phyloP scores from a whole-genome alignment of 2,329 filamentous ascomycete genomes.

The Cladosporium sp. region DNA sequence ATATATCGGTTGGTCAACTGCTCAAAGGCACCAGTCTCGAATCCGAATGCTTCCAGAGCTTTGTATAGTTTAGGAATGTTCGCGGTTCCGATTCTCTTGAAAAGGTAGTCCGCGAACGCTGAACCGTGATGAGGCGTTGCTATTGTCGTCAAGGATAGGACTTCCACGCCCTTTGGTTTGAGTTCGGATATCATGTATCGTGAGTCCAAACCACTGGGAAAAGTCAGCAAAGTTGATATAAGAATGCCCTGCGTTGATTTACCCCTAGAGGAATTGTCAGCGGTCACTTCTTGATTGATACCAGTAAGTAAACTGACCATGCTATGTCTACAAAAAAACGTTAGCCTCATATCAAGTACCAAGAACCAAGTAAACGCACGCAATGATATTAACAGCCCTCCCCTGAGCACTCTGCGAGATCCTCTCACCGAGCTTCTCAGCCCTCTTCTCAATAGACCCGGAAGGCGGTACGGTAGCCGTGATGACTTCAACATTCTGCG shows the following conservation, averaged over 20 bases:
- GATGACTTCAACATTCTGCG: slow-evolving; percentile 57
- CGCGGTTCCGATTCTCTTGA: slow-evolving; percentile 52
- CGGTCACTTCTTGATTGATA: background rate
- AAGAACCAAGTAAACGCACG: slow-evolving; percentile 40
- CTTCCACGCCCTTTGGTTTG: slow-evolving; percentile 64
- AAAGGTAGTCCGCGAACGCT: slow-evolving; percentile 58
- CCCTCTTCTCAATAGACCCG: slow-evolving; percentile 56
- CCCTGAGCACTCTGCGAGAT: slow-evolving; percentile 52
- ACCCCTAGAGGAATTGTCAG: slow-evolving; percentile 32
- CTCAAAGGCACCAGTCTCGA: slow-evolving; percentile 58
- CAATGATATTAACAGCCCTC: slow-evolving; percentile 61
- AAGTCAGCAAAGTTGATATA: slow-evolving; percentile 11
- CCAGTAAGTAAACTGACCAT: slow-evolving; percentile 35
- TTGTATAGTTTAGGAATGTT: slow-evolving; percentile 54
- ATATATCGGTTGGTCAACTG: slow-evolving; percentile 59
- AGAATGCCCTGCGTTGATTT: slow-evolving; percentile 15
- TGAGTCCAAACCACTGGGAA: slow-evolving; percentile 55
- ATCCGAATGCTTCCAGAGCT: slow-evolving; percentile 49
- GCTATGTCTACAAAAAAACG: slow-evolving; percentile 47
- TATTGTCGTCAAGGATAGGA: slow-evolving; percentile 64
- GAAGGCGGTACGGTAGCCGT: slow-evolving; percentile 57
- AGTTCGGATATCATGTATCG: slow-evolving; percentile 61
- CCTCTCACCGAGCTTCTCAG: slow-evolving; percentile 48
- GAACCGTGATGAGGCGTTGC: slow-evolving; percentile 60
- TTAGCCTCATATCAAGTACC: background rate